Percentiles rank a stretch among this genome's conserved stretches.
These are phyloP conservation scores for Blastocrithidia nonstop DNA, from an alignment of 208 protist species.

Conservation along the genomic window DNA sequence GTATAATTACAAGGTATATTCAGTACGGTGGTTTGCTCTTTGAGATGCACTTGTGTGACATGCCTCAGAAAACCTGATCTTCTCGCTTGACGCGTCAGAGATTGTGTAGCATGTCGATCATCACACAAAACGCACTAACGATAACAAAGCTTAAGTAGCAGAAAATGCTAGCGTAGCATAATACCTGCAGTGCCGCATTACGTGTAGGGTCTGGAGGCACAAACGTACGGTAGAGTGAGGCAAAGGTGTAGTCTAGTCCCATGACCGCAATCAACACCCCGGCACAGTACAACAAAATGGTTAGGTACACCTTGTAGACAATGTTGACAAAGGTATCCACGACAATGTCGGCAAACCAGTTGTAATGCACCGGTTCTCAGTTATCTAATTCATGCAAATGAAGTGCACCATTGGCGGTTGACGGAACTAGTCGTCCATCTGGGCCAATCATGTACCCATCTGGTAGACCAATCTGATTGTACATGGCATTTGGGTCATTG, in stretches of 20 bases:
- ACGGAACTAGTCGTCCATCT: no score
- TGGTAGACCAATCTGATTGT: no score
- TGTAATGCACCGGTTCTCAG: conserved; percentile 47
- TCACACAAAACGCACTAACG: conserved; percentile 31
- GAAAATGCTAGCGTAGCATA: conserved; percentile 65
- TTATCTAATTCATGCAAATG: conserved; percentile 57
- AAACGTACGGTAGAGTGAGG: conserved; percentile 52
- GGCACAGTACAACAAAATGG: conserved; percentile 51
- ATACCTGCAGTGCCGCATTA: conserved; percentile 17
- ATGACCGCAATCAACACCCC: conserved; percentile 27
- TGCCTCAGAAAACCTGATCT: conserved; percentile 57
- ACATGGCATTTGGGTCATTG: conserved; percentile 7
- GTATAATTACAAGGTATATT: conserved; percentile 49
- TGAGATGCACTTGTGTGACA: conserved; percentile 31
- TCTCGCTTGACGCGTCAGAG: conserved; percentile 44
- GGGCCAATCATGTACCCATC: no score
- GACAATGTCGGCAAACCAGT: conserved; percentile 62
- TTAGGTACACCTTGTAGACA: conserved; percentile 58
- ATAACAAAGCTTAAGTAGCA: conserved; percentile 64
- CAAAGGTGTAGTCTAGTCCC: conserved; percentile 56
- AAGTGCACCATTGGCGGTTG: conserved; percentile 22
- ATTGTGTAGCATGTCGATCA: conserved; percentile 58
- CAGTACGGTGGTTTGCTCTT: conserved; percentile 55
- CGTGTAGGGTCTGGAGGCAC: conserved; percentile 14
- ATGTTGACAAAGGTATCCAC: conserved; percentile 64